A percentile compares a stretch with the other conserved stretches of the same genome.
phyloP scores from a whole-genome alignment of 2,329 filamentous ascomycete genomes.

The Fusarium subglutinans region DNA sequence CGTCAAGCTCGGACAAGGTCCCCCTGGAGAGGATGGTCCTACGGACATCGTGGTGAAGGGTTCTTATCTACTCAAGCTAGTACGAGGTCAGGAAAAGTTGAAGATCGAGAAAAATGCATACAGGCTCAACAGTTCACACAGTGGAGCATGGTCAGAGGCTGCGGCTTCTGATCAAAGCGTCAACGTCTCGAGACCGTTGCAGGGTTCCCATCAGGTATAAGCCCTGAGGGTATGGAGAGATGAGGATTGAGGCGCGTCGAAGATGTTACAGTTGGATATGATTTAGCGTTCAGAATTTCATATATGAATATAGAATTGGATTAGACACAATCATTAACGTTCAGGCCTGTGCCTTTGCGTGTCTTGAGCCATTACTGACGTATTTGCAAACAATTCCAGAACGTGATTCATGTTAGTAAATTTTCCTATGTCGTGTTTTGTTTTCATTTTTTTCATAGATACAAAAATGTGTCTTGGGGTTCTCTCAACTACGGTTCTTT shows the following conservation, averaged over 20 bases:
- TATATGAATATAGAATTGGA: constrained; percentile 1
- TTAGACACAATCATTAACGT: background rate
- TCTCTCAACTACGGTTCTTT: background rate
- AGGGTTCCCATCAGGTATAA: constrained; percentile 8
- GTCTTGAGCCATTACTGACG: background rate
- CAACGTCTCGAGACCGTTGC: constrained; percentile 1
- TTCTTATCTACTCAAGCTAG: constrained; percentile 43
- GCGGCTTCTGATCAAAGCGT: background rate
- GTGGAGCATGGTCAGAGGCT: constrained; percentile 5
- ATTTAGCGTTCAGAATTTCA: background rate
- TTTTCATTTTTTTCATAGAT: background rate
- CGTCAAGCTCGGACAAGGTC: constrained; percentile 42
- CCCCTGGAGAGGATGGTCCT: constrained; percentile 40
- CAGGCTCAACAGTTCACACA: constrained; percentile 24
- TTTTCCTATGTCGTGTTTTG: background rate
- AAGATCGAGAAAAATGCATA: constrained; percentile 25
- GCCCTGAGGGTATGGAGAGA: background rate
- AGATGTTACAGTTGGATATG: background rate
- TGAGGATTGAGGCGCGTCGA: background rate
- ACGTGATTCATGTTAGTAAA: background rate
- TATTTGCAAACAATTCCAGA: background rate
- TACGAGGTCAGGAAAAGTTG: constrained; percentile 28
- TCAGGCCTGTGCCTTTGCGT: background rate
- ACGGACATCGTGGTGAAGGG: constrained; percentile 44
- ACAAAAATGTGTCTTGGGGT: background rate